Conservation (phyloP, 2,329 filamentous ascomycete species). For the Neopestalotiopsis clavispora region DNA sequence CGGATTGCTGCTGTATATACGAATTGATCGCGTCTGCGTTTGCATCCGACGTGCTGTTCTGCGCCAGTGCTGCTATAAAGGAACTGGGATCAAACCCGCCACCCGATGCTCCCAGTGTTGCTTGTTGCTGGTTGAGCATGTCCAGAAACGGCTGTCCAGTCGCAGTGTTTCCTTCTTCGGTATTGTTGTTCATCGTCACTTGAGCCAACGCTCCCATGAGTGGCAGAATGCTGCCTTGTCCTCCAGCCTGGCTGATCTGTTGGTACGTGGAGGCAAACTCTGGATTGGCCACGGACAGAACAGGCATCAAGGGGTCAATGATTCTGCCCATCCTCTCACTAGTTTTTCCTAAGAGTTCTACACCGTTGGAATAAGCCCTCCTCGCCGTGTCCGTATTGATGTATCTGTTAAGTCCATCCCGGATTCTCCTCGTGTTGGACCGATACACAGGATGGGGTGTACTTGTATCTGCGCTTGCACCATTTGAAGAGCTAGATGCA, state of each 20-base stretch:
- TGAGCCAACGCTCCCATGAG: background rate
- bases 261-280: constrained; percentile 13
- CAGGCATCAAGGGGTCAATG: constrained; percentile 17
- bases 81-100: background rate
- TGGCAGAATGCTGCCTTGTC: background rate
- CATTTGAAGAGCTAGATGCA: background rate
- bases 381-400: constrained; percentile 17
- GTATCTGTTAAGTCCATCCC: constrained; percentile 6
- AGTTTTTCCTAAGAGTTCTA: constrained; percentile 11
- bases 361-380: constrained; percentile 16
- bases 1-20: constrained; percentile 4
- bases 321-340: constrained; percentile 12
- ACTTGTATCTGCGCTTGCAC: background rate
- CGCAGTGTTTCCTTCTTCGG: background rate
- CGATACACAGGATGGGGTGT: background rate
- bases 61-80: background rate
- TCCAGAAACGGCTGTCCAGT: background rate
- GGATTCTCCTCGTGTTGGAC: background rate
- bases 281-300: constrained; percentile 9
- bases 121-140: background rate
- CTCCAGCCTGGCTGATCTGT: background rate
- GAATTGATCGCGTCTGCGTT: background rate
- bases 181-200: background rate
- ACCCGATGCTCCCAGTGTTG: background rate
- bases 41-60: background rate